Evolutionary conservation across 345 rosid genomes (phyloP).

Genomic region (Litchi chinensis): DNA sequence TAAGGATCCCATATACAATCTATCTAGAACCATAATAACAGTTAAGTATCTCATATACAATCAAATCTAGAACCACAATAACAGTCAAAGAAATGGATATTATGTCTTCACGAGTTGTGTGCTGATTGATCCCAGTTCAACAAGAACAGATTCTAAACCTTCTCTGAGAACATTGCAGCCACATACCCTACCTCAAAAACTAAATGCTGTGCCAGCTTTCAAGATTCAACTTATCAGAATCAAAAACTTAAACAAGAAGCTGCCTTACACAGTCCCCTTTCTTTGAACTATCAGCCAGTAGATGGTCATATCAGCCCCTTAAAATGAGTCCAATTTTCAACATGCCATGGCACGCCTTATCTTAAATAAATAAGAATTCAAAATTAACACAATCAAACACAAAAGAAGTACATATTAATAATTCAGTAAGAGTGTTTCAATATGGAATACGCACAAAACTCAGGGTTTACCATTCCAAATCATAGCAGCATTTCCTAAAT

Average conservation of each 20-base stretch:
- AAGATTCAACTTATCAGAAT: background rate
- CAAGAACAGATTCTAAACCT: background rate
- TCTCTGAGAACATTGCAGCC: background rate
- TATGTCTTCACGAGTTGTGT: background rate
- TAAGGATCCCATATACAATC: background rate
- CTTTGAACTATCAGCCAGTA: conserved; percentile 3
- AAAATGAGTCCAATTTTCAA: background rate
- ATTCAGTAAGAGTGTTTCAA: background rate
- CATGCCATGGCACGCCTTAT: background rate
- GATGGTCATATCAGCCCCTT: background rate
- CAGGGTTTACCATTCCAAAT: conserved; percentile 3
- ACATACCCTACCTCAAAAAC: conserved; percentile 4
- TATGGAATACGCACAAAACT: background rate
- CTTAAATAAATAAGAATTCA: background rate
- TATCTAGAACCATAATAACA: conserved; percentile 12
- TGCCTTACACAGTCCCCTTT: background rate
- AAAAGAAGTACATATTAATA: background rate
- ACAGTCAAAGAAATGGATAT: background rate
- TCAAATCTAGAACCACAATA: conserved; percentile 9
- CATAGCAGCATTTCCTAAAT: conserved; percentile 10
- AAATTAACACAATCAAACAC: background rate
- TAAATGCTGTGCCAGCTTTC: conserved; percentile 10
- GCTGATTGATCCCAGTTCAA: background rate
- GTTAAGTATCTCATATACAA: conserved; percentile 7
- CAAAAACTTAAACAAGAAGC: background rate